Conservation (phyloP, 2,329 filamentous ascomycete genomes). For the Westerdykella ornata region DNA sequence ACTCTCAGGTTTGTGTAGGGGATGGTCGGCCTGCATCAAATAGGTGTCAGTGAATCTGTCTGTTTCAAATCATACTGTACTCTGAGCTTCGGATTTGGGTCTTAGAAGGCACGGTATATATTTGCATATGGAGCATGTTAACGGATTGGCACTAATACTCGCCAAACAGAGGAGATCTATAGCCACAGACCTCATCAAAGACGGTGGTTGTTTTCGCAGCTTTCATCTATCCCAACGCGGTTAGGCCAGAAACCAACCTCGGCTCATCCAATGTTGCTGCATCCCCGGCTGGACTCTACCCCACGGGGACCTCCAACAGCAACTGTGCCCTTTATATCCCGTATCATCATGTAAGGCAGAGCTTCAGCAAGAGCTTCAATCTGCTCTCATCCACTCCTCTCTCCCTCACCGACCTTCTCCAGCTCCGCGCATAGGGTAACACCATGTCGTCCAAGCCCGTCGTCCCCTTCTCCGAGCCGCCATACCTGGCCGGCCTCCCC, state of each 20-base stretch:
- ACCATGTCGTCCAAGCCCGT: constrained; percentile 28
- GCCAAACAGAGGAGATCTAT: background rate
- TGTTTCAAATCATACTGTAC: no score
- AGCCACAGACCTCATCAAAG: background rate
- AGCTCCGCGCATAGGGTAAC: background rate
- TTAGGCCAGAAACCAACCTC: background rate
- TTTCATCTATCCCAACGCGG: background rate
- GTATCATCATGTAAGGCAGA: constrained; percentile 3
- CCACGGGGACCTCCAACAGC: background rate
- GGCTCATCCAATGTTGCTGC: background rate
- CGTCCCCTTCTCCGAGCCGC: constrained; percentile 66
- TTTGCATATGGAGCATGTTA: no score
- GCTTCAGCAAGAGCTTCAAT: constrained; percentile 1
- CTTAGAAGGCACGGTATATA: no score
- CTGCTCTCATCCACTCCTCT: background rate
- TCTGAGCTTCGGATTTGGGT: no score
- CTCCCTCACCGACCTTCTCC: background rate
- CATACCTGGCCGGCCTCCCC: constrained; percentile 62
- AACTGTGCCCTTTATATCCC: constrained; percentile 4
- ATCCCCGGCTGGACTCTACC: background rate
- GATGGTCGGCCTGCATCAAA: no score
- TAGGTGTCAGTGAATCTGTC: no score
- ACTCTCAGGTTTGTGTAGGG: no score
- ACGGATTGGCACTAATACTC: no score
- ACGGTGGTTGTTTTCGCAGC: background rate